Evolutionary conservation across 2,329 filamentous ascomycete species (phyloP).

Genomic region (Fusarium papillatum): DNA sequence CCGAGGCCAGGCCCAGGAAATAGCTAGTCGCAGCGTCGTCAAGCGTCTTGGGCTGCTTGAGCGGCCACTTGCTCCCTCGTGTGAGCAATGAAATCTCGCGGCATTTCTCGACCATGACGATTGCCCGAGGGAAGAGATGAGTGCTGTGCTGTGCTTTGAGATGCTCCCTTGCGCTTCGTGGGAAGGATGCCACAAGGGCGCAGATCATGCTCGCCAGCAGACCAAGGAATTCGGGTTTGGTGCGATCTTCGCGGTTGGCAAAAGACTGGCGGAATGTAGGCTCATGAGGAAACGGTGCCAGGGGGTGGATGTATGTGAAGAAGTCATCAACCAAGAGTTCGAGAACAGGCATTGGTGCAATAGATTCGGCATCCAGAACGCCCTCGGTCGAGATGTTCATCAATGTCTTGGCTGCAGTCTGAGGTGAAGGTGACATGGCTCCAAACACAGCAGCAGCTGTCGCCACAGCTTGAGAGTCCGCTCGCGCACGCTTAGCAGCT

Average conservation of each 20-base stretch:
- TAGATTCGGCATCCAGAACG: conserved; percentile 74
- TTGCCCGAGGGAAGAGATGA: conserved; percentile 76
- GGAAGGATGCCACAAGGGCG: conserved; percentile 81
- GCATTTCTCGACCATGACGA: conserved; percentile 79
- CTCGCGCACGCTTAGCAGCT: conserved; percentile 62
- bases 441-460: conserved; percentile 37
- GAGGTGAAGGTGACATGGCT: conserved; percentile 56
- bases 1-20: conserved; percentile 76
- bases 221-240: conserved; percentile 76
- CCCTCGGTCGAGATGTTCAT: conserved; percentile 58
- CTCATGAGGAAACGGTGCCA: conserved; percentile 84
- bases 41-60: conserved; percentile 62
- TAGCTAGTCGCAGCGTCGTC: conserved; percentile 80
- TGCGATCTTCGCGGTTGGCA: conserved; percentile 74
- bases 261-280: conserved; percentile 81
- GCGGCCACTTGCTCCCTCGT: conserved; percentile 67
- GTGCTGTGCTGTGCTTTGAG: conserved; percentile 76
- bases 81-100: conserved; percentile 77
- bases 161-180: conserved; percentile 77
- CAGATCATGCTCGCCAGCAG: conserved; percentile 82
- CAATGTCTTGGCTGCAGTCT: conserved; percentile 63
- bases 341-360: conserved; percentile 78
- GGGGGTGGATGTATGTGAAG: conserved; percentile 85
- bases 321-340: conserved; percentile 83
- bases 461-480: conserved; percentile 47